Evolutionary conservation across 805 yeast species (phyloP).

Genomic region (Schwanniomyces pseudopolymorphus): DNA sequence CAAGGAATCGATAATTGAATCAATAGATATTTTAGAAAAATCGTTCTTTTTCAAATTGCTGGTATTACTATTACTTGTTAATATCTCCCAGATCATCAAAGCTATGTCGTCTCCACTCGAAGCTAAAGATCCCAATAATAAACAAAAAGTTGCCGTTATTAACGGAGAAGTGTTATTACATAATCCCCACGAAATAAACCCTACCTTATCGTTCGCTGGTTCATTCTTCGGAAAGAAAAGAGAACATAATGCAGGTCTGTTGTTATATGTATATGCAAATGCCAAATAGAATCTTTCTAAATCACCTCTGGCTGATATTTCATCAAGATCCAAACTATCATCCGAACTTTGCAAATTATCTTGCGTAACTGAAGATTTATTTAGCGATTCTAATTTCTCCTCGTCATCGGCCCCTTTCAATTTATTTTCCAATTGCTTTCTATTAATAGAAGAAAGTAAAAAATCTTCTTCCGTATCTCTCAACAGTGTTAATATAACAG

Average conservation of each 20-base stretch:
- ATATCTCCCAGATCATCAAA: slow-evolving; percentile 37
- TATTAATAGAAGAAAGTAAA: slow-evolving; percentile 48
- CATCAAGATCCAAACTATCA: slow-evolving; percentile 50
- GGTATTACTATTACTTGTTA: slow-evolving; percentile 26
- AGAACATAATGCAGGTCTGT: slow-evolving; percentile 56
- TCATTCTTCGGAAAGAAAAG: slow-evolving; percentile 58
- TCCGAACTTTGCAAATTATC: slow-evolving; percentile 4
- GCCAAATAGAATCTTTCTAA: slow-evolving; percentile 83
- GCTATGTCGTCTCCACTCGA: slow-evolving; percentile 56
- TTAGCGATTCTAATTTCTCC: background rate
- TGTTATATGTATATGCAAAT: slow-evolving; percentile 64
- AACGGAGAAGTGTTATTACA: slow-evolving; percentile 71
- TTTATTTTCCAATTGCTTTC: slow-evolving; percentile 8
- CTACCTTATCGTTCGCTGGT: slow-evolving; percentile 55
- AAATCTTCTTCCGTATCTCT: slow-evolving; percentile 77
- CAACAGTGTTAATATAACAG: slow-evolving; percentile 62
- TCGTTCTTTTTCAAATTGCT: slow-evolving; percentile 32
- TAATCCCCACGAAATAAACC: slow-evolving; percentile 88
- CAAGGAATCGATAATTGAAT: slow-evolving; percentile 52
- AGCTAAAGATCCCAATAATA: slow-evolving; percentile 75
- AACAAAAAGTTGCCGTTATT: slow-evolving; percentile 78
- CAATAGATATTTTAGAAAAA: slow-evolving; percentile 53
- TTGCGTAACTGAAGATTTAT: slow-evolving; percentile 1
- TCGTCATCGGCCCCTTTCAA: slow-evolving; percentile 1
- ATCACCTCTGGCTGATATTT: slow-evolving; percentile 72